Conservation (phyloP, 345 rosid genomes). For the Raphanus sativus region DNA sequence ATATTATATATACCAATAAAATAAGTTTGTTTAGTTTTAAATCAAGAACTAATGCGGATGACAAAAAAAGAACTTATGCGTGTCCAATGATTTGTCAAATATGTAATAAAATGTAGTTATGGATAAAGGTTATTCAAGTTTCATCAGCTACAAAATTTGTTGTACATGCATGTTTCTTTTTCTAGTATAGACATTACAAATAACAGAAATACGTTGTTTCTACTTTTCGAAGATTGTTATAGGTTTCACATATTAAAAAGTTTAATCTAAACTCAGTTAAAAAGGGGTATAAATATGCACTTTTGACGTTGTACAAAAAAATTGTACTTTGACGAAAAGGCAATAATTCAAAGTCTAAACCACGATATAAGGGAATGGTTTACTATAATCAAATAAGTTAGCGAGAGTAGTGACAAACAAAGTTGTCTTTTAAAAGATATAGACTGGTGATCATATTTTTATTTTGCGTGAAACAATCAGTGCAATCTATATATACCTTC, state of each 20-base stretch:
- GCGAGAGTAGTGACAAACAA: slow-evolving; percentile 31
- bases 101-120: background rate
- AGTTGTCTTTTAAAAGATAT: slow-evolving; percentile 11
- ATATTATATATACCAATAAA: background rate
- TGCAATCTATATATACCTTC: background rate
- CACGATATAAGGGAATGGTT: slow-evolving; percentile 38
- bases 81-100: background rate
- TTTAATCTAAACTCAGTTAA: background rate
- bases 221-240: background rate
- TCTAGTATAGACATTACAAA: background rate
- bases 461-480: slow-evolving; percentile 7
- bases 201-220: background rate
- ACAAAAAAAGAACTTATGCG: background rate
- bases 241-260: background rate
- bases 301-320: background rate
- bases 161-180: background rate
- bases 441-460: background rate
- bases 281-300: slow-evolving; percentile 1
- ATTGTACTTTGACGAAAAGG: slow-evolving; percentile 3
- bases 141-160: background rate
- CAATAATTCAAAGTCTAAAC: slow-evolving; percentile 30
- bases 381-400: slow-evolving; percentile 17
- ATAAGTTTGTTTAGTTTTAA: background rate
- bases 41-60: too few relatives aligned
- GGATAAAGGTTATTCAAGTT: background rate